phyloP scores from a whole-genome alignment of 495 filamentous ascomycete species.

The Daldinia childiae region DNA sequence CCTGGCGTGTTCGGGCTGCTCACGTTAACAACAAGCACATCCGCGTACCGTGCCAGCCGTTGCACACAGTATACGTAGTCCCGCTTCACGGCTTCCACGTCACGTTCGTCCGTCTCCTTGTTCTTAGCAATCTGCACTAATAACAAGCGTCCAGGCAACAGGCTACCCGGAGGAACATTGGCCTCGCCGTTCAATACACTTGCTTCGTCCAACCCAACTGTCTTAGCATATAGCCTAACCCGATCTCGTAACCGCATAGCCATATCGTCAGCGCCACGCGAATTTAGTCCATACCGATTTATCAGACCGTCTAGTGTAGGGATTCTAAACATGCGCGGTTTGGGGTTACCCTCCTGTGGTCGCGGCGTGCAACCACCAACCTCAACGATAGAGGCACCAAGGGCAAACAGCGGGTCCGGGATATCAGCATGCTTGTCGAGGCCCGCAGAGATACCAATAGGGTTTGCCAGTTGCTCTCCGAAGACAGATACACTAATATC shows the following conservation, averaged over 20 bases:
- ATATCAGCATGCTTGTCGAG: slow-evolving; percentile 94
- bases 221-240: slow-evolving; percentile 77
- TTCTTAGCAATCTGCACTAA: slow-evolving; percentile 99
- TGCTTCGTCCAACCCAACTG: slow-evolving; percentile 72
- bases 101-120: slow-evolving; percentile 81
- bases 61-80: slow-evolving; percentile 92
- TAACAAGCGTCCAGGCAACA: slow-evolving; percentile 77
- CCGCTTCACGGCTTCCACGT: slow-evolving; percentile 80
- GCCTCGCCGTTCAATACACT: slow-evolving; percentile 75
- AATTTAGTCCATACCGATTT: slow-evolving; percentile 96
- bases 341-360: slow-evolving; percentile 86
- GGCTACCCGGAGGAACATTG: slow-evolving; percentile 73
- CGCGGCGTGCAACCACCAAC: slow-evolving; percentile 88
- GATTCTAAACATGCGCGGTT: slow-evolving; percentile 87
- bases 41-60: slow-evolving; percentile 82
- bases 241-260: slow-evolving; percentile 80
- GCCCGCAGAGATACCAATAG: slow-evolving; percentile 90
- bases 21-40: slow-evolving; percentile 95
- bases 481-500: slow-evolving; percentile 70
- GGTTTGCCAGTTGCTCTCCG: slow-evolving; percentile 79
- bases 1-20: slow-evolving; percentile 96
- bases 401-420: slow-evolving; percentile 79
- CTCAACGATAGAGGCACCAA: slow-evolving; percentile 86
- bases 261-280: slow-evolving; percentile 85
- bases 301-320: slow-evolving; percentile 84